Evolutionary conservation across 2,329 filamentous ascomycete genomes (phyloP), one percentile per base, ranked within the genome.

Genomic region (Nannizziopsis arthrosporioides): DNA sequence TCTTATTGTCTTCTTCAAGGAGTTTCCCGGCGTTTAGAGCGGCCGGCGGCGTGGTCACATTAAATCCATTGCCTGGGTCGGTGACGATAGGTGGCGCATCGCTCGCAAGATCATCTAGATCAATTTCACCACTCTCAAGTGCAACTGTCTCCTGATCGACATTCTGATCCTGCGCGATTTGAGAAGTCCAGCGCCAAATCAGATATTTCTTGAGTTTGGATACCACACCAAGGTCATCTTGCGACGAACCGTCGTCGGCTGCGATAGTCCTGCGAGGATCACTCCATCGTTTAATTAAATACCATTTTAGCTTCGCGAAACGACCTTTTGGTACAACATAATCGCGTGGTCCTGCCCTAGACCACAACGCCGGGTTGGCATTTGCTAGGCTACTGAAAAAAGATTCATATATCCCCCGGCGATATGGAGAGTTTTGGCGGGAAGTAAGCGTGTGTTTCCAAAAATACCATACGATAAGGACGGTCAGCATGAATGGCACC

Each of bases 321-420:
- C 62, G 55, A 1, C 67, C 67, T 0, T 63, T 54, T 0, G 72
- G 70, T 8, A 64, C 56, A 18, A 75, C 55, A 30, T 64, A 61
- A 0, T 63, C 53, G 3, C 65, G 60, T 0, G 74, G 73, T 0
- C 74, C 74, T 10, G 60, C 57, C 0, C 69, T 62, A 0, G 69
- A 69, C 74, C 73, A 77, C 2, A 75, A 62, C 1, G 59, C 50
- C 1, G 73, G 70, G 47, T 73, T 66, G 2, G 59, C 52, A n/a
- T 61, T 63, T 3, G 71, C 65, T 18, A 76, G 63, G 10, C 73
- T 66, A 39, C 67, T 61, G 57, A 72, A 76, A 11, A 76, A 65
- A 4, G 64, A 58, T 54, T 76, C 73, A 55, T 75, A 76, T 17
- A 73, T 63, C 31, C 72, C 72, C 11, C 73, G 63, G 36, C 69